Evolutionary conservation across 495 filamentous ascomycete species (phyloP).

Genomic region (Patellaria atrata): DNA sequence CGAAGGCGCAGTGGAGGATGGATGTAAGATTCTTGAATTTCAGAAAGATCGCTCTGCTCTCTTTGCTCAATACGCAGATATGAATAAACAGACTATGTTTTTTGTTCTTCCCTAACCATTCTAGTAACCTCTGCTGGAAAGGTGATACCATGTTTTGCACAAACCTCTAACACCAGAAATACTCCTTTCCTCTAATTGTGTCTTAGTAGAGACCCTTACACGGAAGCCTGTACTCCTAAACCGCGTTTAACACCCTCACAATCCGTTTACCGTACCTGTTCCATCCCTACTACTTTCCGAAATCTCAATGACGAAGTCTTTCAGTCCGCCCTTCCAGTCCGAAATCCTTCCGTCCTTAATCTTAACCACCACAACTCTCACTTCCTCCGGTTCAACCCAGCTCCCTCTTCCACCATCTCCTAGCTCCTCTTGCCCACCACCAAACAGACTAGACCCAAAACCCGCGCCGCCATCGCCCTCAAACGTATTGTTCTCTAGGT

Average conservation of each 20-base stretch:
- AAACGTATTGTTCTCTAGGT: constrained; percentile 89
- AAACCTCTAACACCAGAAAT: too few relatives aligned
- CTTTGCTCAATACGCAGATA: too few relatives aligned
- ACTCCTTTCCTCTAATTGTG: too few relatives aligned
- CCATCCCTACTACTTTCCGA: constrained; percentile 2
- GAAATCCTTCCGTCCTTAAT: constrained; percentile 29
- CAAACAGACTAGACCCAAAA: constrained; percentile 25
- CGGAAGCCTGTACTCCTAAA: too few relatives aligned
- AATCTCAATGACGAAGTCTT: constrained; percentile 22
- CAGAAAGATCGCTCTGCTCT: too few relatives aligned
- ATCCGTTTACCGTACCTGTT: too few relatives aligned
- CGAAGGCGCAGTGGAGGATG: too few relatives aligned
- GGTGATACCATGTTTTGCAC: constrained; percentile 2
- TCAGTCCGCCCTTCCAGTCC: constrained; percentile 29
- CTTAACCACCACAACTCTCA: constrained; percentile 28
- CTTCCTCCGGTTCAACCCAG: constrained; percentile 28
- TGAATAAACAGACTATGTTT: too few relatives aligned
- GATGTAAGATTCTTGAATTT: too few relatives aligned
- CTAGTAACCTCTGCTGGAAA: constrained; percentile 9
- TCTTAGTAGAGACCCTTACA: too few relatives aligned
- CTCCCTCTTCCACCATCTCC: constrained; percentile 27
- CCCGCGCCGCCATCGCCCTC: constrained; percentile 33
- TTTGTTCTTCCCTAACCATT: too few relatives aligned
- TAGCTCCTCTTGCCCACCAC: constrained; percentile 3
- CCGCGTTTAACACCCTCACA: too few relatives aligned